A percentile compares a stretch with the other conserved stretches of the same genome.
Conservation (phyloP, 257 asterid genomes). For the Parsonsia alboflavescens region DNA sequence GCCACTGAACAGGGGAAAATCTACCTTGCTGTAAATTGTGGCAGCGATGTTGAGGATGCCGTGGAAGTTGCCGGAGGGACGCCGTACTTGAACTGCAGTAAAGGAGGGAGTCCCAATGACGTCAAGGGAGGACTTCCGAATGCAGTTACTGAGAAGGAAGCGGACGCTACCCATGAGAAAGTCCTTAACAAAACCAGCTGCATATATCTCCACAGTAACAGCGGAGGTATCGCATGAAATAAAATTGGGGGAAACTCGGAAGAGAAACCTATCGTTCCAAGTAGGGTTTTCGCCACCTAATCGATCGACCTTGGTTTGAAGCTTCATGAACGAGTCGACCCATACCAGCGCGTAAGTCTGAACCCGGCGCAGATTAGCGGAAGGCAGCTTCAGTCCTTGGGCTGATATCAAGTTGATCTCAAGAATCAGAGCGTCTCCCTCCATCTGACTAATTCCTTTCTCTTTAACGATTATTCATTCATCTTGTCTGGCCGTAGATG, state of each 20-base stretch:
- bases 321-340: constrained; percentile 62
- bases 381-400: constrained; percentile 65
- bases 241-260: constrained; percentile 64
- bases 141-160: constrained; percentile 58
- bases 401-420: constrained; percentile 94
- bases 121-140: constrained; percentile 9
- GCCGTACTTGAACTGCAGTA: constrained; percentile 75
- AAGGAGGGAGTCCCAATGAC: constrained; percentile 48
- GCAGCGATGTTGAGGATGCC: constrained; percentile 80
- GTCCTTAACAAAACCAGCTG: constrained; percentile 64
- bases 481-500: constrained; percentile 4
- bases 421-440: constrained; percentile 46
- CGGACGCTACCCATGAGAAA: constrained; percentile 70
- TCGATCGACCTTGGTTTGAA: constrained; percentile 63
- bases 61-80: constrained; percentile 77
- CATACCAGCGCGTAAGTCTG: constrained; percentile 75
- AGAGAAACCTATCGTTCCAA: constrained; percentile 92
- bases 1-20: constrained; percentile 47
- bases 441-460: constrained; percentile 16
- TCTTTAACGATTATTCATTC: constrained; percentile 15
- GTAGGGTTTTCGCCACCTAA: constrained; percentile 74
- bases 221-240: constrained; percentile 73
- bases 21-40: constrained; percentile 43
- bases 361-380: constrained; percentile 52
- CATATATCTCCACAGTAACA: constrained; percentile 68